phyloP scores from a whole-genome alignment of 176 grass and related monocot genomes.

The Cenchrus purpureus region DNA sequence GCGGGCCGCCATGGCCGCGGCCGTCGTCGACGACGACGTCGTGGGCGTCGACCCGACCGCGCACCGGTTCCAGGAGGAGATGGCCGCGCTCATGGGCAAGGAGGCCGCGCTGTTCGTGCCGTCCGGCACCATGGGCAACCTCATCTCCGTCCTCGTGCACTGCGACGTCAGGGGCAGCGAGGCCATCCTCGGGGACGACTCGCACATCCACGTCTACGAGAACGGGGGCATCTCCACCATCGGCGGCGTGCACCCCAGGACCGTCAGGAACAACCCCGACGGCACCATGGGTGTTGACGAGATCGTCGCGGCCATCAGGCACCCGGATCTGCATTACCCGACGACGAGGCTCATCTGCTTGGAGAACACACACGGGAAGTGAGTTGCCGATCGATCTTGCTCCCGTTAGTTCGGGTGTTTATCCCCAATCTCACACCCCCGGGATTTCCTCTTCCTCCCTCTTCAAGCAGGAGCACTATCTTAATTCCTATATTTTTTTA shows the following conservation, averaged over 20 bases:
- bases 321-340: slow-evolving; percentile 67
- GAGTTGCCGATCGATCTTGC: slow-evolving; percentile 31
- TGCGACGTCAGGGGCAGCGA: slow-evolving; percentile 87
- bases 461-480: neutral
- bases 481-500: neutral
- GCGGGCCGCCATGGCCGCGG: slow-evolving; percentile 85
- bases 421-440: neutral
- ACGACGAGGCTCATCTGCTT: slow-evolving; percentile 91
- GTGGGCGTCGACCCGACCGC: slow-evolving; percentile 81
- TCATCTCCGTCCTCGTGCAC: slow-evolving; percentile 89
- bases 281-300: slow-evolving; percentile 83
- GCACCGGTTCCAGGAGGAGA: slow-evolving; percentile 59
- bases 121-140: slow-evolving; percentile 94
- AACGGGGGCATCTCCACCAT: slow-evolving; percentile 91
- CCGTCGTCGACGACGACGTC: slow-evolving; percentile 91
- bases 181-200: slow-evolving; percentile 81
- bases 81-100: slow-evolving; percentile 86
- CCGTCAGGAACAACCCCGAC: slow-evolving; percentile 68
- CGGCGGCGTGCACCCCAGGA: slow-evolving; percentile 83
- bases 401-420: neutral
- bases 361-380: slow-evolving; percentile 97
- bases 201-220: slow-evolving; percentile 90
- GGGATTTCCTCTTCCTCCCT: neutral
- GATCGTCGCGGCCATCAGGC: slow-evolving; percentile 74
- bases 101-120: slow-evolving; percentile 90